phyloP scores from a whole-genome alignment of 768 basidiomycete species.

The Boletellus emodensis region DNA sequence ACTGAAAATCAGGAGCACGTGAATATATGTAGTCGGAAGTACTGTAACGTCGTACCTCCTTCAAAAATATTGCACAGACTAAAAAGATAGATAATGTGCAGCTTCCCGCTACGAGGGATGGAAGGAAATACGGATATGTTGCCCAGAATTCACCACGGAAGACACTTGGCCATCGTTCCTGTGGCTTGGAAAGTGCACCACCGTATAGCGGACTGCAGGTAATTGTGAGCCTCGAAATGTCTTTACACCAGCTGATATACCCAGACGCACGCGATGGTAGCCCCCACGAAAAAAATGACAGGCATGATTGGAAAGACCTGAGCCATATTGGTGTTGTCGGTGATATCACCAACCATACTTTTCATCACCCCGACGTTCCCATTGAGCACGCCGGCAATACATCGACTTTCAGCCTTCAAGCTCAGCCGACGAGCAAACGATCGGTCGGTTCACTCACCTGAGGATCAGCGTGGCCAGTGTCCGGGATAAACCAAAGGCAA shows the following conservation, averaged over 20 bases:
- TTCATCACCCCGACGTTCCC: constrained; percentile 59
- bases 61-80: constrained; percentile 21
- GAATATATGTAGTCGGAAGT: background rate
- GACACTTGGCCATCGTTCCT: constrained; percentile 47
- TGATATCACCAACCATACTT: constrained; percentile 63
- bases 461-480: constrained; percentile 53
- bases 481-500: constrained; percentile 59
- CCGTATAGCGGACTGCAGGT: constrained; percentile 52
- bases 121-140: constrained; percentile 37
- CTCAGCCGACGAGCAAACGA: constrained; percentile 4
- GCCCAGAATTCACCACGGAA: constrained; percentile 42
- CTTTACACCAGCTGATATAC: too few relatives aligned
- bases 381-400: constrained; percentile 35
- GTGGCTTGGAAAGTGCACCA: constrained; percentile 51
- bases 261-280: constrained; percentile 28
- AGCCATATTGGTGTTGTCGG: constrained; percentile 36
- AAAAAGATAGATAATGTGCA: constrained; percentile 12
- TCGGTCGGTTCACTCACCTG: constrained; percentile 34
- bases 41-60: constrained; percentile 25
- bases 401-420: constrained; percentile 22
- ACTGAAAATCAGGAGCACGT: constrained; percentile 13
- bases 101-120: constrained; percentile 24
- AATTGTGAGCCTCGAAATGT: background rate
- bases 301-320: constrained; percentile 33
- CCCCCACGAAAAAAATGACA: constrained; percentile 25